Base-by-base conservation (phyloP, 768 basidiomycete species). In the Suillus plorans region DNA sequence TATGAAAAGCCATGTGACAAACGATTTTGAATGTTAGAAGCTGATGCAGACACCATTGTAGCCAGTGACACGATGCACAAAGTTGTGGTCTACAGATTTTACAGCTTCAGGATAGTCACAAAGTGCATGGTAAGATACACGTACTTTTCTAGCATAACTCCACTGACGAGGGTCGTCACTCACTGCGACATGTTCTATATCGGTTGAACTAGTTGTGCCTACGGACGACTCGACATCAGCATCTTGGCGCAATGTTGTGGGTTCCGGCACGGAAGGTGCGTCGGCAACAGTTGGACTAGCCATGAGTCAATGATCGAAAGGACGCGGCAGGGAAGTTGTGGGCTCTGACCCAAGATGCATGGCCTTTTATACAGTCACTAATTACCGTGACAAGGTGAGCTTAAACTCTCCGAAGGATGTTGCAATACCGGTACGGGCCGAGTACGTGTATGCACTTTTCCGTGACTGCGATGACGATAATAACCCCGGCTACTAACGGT, bases 161-260 rank as follows among this genome's bases (percentile, higher is more conserved):
- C 89, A 90, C 64, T 77, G 70, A 59, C 87, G 82, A 13, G 89
- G 89, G 72, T 90, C 89, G 65, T 90, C 82, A 13, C 76, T 69
- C 18, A 90, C 88, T 8, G 66, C 61, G 53, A 70, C 72, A 45
- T 77, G 74, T 25, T 80, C 80, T 61, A 80, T 78, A 66, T 79
- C 79, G 44, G 52, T 42, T 41, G 56, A 44, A 61, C 64, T 56
- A 44, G 63, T 4, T 44, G 22, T 12, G 16, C 5, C n/a, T 7
- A 13, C 8, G n/a, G 56, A 37, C n/a, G 36, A 13, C 36, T 57
- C 31, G n/a, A n/a, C 6, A 16, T 37, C 56, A 22, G 56, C 13
- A 4, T 37, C 36, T 57, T 57, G 22, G 16, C 7, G 22, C 39
- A 16, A 37, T 5, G 4, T 1, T 18, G 39, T 8, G 22, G 37